Base-by-base conservation (phyloP, 805 yeast species). In the Wickerhamomyces pijperi region DNA sequence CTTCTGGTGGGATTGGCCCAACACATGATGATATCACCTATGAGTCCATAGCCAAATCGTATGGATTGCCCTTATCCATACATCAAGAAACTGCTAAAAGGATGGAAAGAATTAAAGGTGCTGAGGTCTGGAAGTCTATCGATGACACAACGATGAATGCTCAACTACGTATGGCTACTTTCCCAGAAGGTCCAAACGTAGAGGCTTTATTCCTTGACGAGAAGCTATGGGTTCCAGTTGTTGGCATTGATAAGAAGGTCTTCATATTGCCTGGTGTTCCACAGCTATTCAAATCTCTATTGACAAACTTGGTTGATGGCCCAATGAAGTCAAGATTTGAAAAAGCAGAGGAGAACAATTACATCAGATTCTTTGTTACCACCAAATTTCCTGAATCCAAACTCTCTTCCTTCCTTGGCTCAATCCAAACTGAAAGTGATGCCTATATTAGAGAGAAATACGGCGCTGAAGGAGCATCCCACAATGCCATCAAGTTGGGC, bases 21-120 rank as follows among this genome's bases (percentile, higher is more conserved):
- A 86, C 95, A 0, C 94, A 85, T 49, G 95, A 86, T 54, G 96
- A 86, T 55, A 80, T 86, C 43, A 85, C 95, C 1, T 86, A 86
- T 56, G 76, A 74, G 38, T 67, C 83, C 2, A 56, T 86, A n/a
- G 84, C 90, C 1, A 70, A 68, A 46, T 81, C 82, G 7, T 85
- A 67, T 46, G 58, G 58, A 2, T 52, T 82, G 7, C 68, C 70
- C 0, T 56, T 76, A 42, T 57, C 55, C 34, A 53, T 78, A 15
- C 79, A 86, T 55, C 49, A 59, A 19, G 76, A 68, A 23, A 76
- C 84, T 2, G 80, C 73, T 16, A 65, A 60, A 2, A 62, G 76
- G 42, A 85, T 83, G 92, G 61, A 64, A 14, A 44, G 50, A 17
- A 55, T 75, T n/a, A 52, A 69, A 8, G 29, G 29, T 12, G 7